Percentiles rank a stretch among this genome's conserved stretches.
These are phyloP conservation scores for Periconia sp. DNA, from an alignment of 2,329 filamentous ascomycete genomes.

Conservation along the genomic window DNA sequence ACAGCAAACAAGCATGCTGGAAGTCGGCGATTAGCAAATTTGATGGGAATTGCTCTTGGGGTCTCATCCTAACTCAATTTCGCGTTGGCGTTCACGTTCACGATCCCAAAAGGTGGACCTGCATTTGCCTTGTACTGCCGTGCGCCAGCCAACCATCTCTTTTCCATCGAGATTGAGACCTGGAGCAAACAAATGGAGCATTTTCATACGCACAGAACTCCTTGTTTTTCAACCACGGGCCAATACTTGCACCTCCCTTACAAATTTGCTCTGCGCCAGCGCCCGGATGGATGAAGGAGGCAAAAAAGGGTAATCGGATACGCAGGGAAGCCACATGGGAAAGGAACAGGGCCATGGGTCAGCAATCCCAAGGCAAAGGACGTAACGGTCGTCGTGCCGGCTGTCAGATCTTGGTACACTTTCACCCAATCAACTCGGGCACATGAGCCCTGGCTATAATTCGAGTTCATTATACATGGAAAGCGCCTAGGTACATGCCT, in stretches of 20 bases:
- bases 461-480: neutral
- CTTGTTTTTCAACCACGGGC: too few relatives aligned
- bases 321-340: neutral
- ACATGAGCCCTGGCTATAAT: neutral
- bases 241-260: too few relatives aligned
- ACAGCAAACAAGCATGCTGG: neutral
- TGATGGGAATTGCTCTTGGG: too few relatives aligned
- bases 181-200: too few relatives aligned
- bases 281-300: neutral
- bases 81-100: neutral
- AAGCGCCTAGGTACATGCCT: neutral
- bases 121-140: neutral
- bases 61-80: neutral
- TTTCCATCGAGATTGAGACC: too few relatives aligned
- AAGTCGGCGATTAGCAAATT: too few relatives aligned
- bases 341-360: constrained; percentile 12
- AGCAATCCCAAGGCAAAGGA: constrained; percentile 11
- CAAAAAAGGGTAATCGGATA: neutral
- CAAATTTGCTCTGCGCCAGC: too few relatives aligned
- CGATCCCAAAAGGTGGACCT: neutral
- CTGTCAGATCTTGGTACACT: neutral
- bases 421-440: neutral
- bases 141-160: too few relatives aligned
- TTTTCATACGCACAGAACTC: neutral
- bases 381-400: constrained; percentile 6